Percentiles rank a stretch among this genome's conserved stretches.
Conservation (phyloP, 164 flowering plant genomes). For the Piper betle region DNA sequence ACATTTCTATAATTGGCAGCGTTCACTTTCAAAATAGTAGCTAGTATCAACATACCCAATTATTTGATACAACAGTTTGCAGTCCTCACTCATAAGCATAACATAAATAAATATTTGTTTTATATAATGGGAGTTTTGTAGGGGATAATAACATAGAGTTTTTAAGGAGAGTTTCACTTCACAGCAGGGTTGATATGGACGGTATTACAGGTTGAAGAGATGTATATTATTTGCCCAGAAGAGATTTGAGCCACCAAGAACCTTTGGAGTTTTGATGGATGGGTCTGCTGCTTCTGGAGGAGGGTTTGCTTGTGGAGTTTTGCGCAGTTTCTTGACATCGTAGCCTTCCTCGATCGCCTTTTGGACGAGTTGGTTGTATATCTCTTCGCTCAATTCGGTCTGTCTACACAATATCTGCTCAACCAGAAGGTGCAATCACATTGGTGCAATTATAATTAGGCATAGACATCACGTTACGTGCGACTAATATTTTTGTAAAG, state of each 20-base stretch:
- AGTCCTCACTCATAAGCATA: no score
- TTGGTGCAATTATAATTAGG: no score
- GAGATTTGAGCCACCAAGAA: neutral
- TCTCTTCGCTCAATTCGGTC: conserved; percentile 53
- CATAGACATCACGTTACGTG: no score
- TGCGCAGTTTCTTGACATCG: conserved; percentile 76
- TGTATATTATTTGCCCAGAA: neutral
- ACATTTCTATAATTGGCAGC: no score
- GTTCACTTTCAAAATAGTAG: no score
- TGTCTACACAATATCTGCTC: conserved; percentile 64
- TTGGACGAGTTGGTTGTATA: conserved; percentile 53
- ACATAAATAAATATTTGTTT: no score
- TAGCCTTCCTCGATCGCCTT: conserved; percentile 73
- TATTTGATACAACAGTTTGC: no score
- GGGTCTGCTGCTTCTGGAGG: conserved; percentile 54
- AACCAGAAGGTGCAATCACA: neutral
- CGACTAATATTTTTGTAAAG: no score
- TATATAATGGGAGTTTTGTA: no score
- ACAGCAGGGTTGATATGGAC: no score
- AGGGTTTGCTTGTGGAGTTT: conserved; percentile 67
- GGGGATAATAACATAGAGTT: no score
- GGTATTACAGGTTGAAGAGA: neutral
- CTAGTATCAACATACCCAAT: no score
- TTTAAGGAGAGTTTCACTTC: neutral
- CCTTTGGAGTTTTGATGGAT: conserved; percentile 61